phyloP scores from a whole-genome alignment of 2,329 filamentous ascomycete genomes.

The Ophiocordyceps camponoti-saundersi region DNA sequence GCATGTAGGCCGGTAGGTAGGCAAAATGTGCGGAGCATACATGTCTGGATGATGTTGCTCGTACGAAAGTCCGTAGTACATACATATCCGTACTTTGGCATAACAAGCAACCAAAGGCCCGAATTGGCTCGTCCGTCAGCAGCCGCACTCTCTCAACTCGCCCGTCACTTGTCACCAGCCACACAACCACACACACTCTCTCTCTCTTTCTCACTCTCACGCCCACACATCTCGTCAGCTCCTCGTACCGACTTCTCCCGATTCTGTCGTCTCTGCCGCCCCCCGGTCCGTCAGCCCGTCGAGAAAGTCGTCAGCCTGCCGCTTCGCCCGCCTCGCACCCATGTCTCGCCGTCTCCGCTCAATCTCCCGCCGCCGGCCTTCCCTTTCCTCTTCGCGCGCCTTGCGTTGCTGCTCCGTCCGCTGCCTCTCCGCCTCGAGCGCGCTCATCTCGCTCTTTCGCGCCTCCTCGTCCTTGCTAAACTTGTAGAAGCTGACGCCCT shows the following conservation, averaged over 20 bases:
- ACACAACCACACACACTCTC: background rate
- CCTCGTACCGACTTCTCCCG: no score
- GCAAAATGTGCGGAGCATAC: background rate
- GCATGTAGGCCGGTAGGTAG: no score
- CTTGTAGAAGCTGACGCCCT: conserved; percentile 81
- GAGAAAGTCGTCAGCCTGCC: conserved; percentile 57
- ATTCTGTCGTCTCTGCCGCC: background rate
- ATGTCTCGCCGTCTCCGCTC: conserved; percentile 47
- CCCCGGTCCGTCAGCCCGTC: conserved; percentile 27
- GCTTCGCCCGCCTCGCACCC: conserved; percentile 42
- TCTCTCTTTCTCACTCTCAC: no score
- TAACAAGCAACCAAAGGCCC: no score
- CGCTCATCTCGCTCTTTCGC: conserved; percentile 55
- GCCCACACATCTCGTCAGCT: background rate
- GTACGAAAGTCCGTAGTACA: no score
- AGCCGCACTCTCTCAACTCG: background rate
- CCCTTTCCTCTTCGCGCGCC: conserved; percentile 37
- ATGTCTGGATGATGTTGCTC: no score
- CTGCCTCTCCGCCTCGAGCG: conserved; percentile 46
- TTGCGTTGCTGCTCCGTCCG: conserved; percentile 49
- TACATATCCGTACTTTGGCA: no score
- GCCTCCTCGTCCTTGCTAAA: conserved; percentile 63
- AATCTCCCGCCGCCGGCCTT: conserved; percentile 42
- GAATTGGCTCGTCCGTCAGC: no score
- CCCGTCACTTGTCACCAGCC: background rate